These are phyloP conservation scores for Calycina herbarum DNA, from an alignment of 2,329 filamentous ascomycete species.

Conservation along the genomic window DNA sequence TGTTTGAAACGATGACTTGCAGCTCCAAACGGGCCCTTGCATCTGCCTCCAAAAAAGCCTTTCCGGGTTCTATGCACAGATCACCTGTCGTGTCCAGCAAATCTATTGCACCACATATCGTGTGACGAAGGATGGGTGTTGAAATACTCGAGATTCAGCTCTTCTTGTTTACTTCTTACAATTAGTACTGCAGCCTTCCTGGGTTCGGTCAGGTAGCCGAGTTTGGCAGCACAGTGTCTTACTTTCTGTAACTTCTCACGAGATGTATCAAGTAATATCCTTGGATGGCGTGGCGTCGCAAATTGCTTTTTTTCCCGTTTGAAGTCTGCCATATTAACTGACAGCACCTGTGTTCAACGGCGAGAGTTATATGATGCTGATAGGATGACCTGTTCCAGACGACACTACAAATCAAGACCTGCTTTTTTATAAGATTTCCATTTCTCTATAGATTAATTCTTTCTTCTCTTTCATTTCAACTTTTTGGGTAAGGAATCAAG, in stretches of 20 bases:
- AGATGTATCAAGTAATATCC: background rate
- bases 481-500: too few relatives aligned
- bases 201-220: background rate
- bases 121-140: background rate
- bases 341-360: background rate
- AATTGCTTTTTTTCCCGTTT: background rate
- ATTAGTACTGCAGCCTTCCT: background rate
- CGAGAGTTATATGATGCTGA: background rate
- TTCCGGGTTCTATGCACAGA: background rate
- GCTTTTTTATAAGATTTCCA: too few relatives aligned
- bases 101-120: background rate
- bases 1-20: background rate
- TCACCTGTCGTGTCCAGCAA: background rate
- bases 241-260: background rate
- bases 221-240: slow-evolving; percentile 1
- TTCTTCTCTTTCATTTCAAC: too few relatives aligned
- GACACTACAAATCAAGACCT: too few relatives aligned
- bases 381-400: too few relatives aligned
- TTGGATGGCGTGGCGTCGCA: background rate
- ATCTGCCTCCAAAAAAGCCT: background rate
- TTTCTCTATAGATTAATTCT: too few relatives aligned
- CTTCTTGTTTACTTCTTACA: background rate
- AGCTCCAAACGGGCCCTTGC: background rate
- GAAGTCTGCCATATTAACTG: background rate
- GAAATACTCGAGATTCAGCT: background rate